Evolutionary conservation across 768 basidiomycete genomes (phyloP), one percentile per base, ranked within the genome.

Genomic region (Mycena amicta): DNA sequence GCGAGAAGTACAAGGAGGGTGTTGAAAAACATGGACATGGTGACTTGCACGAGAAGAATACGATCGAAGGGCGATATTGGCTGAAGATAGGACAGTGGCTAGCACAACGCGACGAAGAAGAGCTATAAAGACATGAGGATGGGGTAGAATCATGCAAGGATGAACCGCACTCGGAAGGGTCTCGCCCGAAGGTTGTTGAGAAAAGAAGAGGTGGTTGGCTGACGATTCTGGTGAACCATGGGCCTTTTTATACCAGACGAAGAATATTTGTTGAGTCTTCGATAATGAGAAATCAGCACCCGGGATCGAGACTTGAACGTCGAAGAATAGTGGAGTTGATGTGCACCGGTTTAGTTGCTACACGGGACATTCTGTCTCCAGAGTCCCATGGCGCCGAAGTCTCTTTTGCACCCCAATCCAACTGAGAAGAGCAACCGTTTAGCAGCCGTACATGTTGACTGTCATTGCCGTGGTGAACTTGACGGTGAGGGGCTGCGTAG

Each of bases 11-110:
- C 52, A 31, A 60, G 15, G 29, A 64, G 31, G 54, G 59, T 55
- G n/a, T n/a, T n/a, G n/a, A n/a, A n/a, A 41, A 52, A 56, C 50
- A 57, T 60, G 53, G 57, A 64, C 62, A 64, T 64, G 23, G 62
- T 57, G 62, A 23, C 54, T 59, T 15, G 58, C 58, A 59, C 62
- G 56, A 46, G 43, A 55, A 59, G 40, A 37, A 16, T 30, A 27
- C 28, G 8, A 51, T 29, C 25, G 43, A 15, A n/a, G n/a, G n/a
- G n/a, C n/a, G 20, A 45, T 5, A 15, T 6, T 45, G 8, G 43
- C 43, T 25, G 26, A n/a, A 28, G 47, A 26, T 12, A 26, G 22
- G 12, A 25, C 26, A 22, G 25, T 28, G 22, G 47, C 25, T 28
- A 49, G 47, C 26, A 49, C 47, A 8, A 49, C 15, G 47, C 12